These are phyloP conservation scores for Cytospora piceicola DNA, from an alignment of 2,329 filamentous ascomycete species.

Conservation along the genomic window DNA sequence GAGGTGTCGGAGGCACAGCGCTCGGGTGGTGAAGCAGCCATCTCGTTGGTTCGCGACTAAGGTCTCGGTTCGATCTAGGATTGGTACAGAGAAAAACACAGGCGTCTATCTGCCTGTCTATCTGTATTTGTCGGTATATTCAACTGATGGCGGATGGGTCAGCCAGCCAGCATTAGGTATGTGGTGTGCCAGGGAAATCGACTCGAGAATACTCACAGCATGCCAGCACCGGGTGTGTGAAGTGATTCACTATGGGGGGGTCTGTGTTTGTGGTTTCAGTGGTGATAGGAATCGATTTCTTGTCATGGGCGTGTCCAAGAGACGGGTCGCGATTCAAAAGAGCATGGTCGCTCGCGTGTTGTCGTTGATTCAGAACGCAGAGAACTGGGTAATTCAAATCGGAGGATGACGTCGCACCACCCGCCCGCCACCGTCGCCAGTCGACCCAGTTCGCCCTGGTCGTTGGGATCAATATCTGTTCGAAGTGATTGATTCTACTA, in stretches of 20 bases:
- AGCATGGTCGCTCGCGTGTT: neutral
- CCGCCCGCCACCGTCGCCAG: no score
- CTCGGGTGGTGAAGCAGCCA: constrained; percentile 14
- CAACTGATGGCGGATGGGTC: neutral
- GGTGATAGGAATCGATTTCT: no score
- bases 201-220: neutral
- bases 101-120: neutral
- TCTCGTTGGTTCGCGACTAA: neutral
- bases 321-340: neutral
- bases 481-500: no score
- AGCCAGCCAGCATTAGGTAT: neutral
- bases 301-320: neutral
- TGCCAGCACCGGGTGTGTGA: neutral
- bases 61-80: neutral
- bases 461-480: no score
- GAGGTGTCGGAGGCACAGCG: constrained; percentile 23
- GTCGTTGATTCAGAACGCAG: no score
- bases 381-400: no score
- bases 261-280: neutral
- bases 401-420: neutral
- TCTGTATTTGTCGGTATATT: no score
- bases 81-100: neutral
- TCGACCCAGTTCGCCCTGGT: no score
- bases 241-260: neutral
- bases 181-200: no score